Evolutionary conservation across 225 moss, liverwort and hornwort genomes (phyloP).

Genomic region (Ulota crispa): DNA sequence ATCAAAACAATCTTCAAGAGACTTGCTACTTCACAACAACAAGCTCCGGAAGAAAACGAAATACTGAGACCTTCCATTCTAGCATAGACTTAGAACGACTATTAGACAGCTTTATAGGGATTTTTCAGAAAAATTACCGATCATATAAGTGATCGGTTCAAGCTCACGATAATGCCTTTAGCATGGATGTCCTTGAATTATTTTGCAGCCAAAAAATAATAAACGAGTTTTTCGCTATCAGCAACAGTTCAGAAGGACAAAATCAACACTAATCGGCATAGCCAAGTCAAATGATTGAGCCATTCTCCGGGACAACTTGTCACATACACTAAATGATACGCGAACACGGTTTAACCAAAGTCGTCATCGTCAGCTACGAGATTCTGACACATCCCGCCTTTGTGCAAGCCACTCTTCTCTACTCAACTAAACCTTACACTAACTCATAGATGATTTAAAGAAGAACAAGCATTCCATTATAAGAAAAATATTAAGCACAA

Average conservation of each 20-base stretch:
- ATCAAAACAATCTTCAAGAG: neutral
- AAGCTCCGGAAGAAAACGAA: neutral
- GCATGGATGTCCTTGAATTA: neutral
- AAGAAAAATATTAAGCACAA: neutral
- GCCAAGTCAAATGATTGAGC: neutral
- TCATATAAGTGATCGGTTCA: neutral
- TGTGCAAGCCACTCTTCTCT: neutral
- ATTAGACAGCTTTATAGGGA: neutral
- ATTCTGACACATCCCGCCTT: neutral
- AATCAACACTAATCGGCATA: constrained; percentile 7
- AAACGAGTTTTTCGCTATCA: neutral
- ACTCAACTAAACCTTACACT: neutral
- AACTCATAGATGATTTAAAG: neutral
- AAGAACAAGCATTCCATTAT: neutral
- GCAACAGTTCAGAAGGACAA: neutral
- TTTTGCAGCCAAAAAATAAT: neutral
- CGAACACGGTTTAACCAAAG: neutral
- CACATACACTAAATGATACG: neutral
- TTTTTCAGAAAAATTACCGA: neutral
- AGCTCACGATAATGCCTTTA: neutral
- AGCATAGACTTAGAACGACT: neutral
- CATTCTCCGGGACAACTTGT: neutral
- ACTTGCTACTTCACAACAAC: neutral
- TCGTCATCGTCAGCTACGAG: neutral
- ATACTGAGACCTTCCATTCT: neutral